Base-by-base conservation (phyloP, 352 stramenopile species). In the Phytophthora constricta region DNA sequence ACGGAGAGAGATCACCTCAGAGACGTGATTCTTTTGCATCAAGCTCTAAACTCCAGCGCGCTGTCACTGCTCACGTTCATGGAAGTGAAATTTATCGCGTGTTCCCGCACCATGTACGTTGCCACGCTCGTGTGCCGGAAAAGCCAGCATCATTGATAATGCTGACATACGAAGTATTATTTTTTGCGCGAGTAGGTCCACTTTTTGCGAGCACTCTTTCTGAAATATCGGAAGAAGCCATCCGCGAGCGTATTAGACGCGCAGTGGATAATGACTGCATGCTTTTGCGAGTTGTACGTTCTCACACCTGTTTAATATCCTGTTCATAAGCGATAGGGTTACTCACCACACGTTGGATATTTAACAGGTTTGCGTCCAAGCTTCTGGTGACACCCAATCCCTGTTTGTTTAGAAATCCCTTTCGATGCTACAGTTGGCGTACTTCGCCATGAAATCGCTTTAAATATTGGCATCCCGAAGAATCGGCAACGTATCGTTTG, bases 181-280 rank as follows among this genome's bases (percentile, higher is more conserved):
- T 33, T 55, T 14, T 11, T 28, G 19, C 37, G 47, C 14, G 19
- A 51, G 4, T 42, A 96, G 87, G 86, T 96, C 17, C 89, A 96
- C 55, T 95, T 96, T 95, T 89, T 63, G 89, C 87, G 0, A 94
- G 83, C 37, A 86, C 72, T 17, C 42, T 90, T 34, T 78, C 76
- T 4, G 89, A 96, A 58, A 92, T 96, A 46, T 84, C 86, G 0
- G 89, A 95, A 79, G 89, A 96, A 74, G 80, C 79, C 1, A 92
- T 96, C 58, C 84, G 89, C 16, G 89, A 96, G 34, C 86, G 89
- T 8, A 87, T 96, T 20, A 80, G 89, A 8, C 73, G 89, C 41
- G 85, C 89, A 28, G 80, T 96, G 39, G 89, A 96, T 50, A 95
- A 91, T 48, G 89, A 96, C 58, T 93, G 82, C 65, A 92, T 96